Base-by-base conservation (phyloP, 106 monocot genomes). In the Apostasia shenzhenica region DNA sequence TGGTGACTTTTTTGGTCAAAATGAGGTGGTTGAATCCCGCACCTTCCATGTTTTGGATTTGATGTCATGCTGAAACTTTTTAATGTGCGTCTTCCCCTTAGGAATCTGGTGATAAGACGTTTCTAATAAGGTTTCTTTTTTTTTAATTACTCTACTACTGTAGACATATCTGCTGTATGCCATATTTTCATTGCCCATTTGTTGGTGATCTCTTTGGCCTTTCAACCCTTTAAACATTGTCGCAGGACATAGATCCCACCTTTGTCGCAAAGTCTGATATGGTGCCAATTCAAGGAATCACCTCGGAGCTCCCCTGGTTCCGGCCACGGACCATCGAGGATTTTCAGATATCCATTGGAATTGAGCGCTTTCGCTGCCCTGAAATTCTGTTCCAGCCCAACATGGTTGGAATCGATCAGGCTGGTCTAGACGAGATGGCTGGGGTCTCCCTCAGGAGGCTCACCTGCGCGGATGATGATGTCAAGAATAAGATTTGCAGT, bases 391-490 rank as follows among this genome's bases (percentile, higher is more conserved):
- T 92, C 82, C 86, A 85, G 73, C 95, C 95, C 11, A 68, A 41
- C 48, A 92, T 97, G 86, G 70, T 97, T 40, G 95, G 95, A 42
- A 66, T 92, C 37, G 84, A 92, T 55, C 95, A 97, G 72, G 80
- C 84, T 6, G 95, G 95, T 4, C 72, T 97, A 1, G 92, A 92
- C 68, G 95, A 97, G 84, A 86, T 92, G 92, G 77, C 64, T 50
- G 80, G 83, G 2, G 41, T 80, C 52, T 86, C 92, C 42, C 82
- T 97, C 1, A 68, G 77, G 48, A 82, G 95, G 62, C 73, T 97
- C 42, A 49, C 76, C 8, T 7, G 5, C 1, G 57, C 58, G 7
- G 77, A 86, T 37, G 75, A 83, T 3, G 37, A 47, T 7, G 12
- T 72, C 41, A 85, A 82, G 61, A 75, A 79, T 37, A 82, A 77